Conservation (phyloP, 495 filamentous ascomycete species). For the Aspergillus bridgeri region DNA sequence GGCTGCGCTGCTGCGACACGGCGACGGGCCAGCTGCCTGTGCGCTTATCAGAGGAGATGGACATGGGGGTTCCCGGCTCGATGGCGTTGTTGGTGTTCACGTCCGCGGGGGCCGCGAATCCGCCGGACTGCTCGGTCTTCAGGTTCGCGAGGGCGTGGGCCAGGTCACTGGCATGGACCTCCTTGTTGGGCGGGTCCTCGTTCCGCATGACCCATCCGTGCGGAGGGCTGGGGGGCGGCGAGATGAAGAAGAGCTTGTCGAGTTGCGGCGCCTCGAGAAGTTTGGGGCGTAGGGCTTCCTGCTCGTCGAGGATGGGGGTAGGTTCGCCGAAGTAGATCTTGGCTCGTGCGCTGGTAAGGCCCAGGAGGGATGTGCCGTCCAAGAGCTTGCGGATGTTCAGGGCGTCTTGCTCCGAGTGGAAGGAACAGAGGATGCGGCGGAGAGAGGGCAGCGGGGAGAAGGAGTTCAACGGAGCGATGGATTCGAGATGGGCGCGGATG, state of each 20-base stretch:
- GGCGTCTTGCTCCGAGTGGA: slow-evolving; percentile 69
- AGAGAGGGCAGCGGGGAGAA: slow-evolving; percentile 93
- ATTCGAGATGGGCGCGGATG: slow-evolving; percentile 68
- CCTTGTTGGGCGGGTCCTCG: slow-evolving; percentile 91
- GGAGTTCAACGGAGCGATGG: slow-evolving; percentile 68
- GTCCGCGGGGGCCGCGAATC: slow-evolving; percentile 6
- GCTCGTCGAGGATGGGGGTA: slow-evolving; percentile 59
- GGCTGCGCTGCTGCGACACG: slow-evolving; percentile 43
- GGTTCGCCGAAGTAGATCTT: slow-evolving; percentile 86
- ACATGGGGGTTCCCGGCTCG: slow-evolving; percentile 37
- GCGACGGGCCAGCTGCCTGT: slow-evolving; percentile 38
- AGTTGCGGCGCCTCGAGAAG: slow-evolving; percentile 79
- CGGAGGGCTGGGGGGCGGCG: slow-evolving; percentile 84
- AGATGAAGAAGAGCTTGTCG: slow-evolving; percentile 95
- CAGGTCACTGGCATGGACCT: slow-evolving; percentile 87
- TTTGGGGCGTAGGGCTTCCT: slow-evolving; percentile 49
- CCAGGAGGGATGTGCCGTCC: slow-evolving; percentile 60
- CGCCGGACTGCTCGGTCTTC: slow-evolving; percentile 37
- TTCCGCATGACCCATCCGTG: slow-evolving; percentile 88
- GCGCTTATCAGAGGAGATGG: slow-evolving; percentile 36
- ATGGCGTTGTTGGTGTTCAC: slow-evolving; percentile 4
- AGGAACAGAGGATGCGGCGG: slow-evolving; percentile 87
- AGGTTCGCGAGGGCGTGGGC: slow-evolving; percentile 73
- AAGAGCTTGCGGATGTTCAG: slow-evolving; percentile 67
- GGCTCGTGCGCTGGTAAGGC: slow-evolving; percentile 50